These are phyloP conservation scores for Pichia sp. DNA, from an alignment of 1,139 yeast genomes.

Conservation along the genomic window DNA sequence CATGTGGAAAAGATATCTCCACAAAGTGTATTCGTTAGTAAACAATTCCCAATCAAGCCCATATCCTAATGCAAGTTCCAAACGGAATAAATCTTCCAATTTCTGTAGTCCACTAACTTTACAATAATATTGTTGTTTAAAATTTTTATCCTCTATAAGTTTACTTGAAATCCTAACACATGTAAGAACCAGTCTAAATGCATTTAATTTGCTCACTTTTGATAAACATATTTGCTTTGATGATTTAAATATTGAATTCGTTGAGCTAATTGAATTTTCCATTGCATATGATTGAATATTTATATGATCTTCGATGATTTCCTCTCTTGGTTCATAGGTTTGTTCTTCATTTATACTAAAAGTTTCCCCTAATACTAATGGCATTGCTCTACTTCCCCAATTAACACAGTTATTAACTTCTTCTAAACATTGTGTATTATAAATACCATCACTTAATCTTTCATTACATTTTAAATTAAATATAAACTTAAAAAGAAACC, in stretches of 20 bases:
- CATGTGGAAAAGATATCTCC: constrained; percentile 13
- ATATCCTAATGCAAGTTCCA: constrained; percentile 28
- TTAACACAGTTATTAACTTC: neutral
- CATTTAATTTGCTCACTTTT: constrained; percentile 24
- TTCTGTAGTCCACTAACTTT: constrained; percentile 30
- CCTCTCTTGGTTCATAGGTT: neutral
- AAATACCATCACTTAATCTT: constrained; percentile 9
- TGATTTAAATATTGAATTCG: neutral
- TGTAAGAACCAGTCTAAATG: constrained; percentile 27
- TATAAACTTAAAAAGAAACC: constrained; percentile 25
- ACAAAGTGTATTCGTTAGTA: constrained; percentile 25
- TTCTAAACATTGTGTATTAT: neutral
- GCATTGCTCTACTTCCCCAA: constrained; percentile 8
- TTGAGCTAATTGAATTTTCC: neutral
- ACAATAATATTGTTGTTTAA: constrained; percentile 29
- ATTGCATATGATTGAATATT: neutral
- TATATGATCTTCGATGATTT: too few species aligned
- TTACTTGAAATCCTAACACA: constrained; percentile 27
- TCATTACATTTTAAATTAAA: constrained; percentile 22
- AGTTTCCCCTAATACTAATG: constrained; percentile 7
- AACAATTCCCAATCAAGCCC: constrained; percentile 29
- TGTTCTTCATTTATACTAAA: neutral
- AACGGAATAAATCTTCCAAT: constrained; percentile 24
- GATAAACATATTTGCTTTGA: neutral
- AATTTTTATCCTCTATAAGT: constrained; percentile 31